phyloP scores from a whole-genome alignment of 495 filamentous ascomycete species.

The Tuber borchii region DNA sequence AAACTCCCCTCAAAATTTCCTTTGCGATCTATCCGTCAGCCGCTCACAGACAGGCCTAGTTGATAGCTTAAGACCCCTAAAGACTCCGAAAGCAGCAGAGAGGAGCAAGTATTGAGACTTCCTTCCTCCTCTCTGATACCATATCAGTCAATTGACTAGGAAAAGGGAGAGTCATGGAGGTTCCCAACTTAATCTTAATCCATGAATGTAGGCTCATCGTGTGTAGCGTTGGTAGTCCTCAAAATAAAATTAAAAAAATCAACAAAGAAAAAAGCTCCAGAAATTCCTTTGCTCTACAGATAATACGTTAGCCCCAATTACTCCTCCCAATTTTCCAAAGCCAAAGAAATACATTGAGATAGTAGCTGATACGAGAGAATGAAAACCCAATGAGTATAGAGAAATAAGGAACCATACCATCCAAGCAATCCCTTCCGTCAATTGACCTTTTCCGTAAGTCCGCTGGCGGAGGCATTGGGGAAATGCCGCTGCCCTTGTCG shows the following conservation, averaged over 20 bases:
- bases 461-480: too few species aligned
- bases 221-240: neutral
- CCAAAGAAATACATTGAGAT: too few species aligned
- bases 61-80: neutral
- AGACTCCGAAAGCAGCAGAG: neutral
- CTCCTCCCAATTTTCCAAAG: too few species aligned
- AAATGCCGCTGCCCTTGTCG: too few species aligned
- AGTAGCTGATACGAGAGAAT: too few species aligned
- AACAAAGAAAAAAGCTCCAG: accelerated
- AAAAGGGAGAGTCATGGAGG: neutral
- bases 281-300: neutral
- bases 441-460: too few species aligned
- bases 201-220: neutral
- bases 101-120: neutral
- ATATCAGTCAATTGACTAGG: neutral
- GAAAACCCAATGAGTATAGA: too few species aligned
- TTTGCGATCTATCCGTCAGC: neutral
- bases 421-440: too few species aligned
- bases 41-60: neutral
- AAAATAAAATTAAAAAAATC: neutral
- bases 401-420: too few species aligned
- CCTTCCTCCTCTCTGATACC: neutral
- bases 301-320: neutral
- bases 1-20: neutral
- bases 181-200: neutral